A percentile compares a stretch with the other conserved stretches of the same genome.
These are phyloP conservation scores for Gossypium davidsonii DNA, from an alignment of 441 rosid species.

Conservation along the genomic window DNA sequence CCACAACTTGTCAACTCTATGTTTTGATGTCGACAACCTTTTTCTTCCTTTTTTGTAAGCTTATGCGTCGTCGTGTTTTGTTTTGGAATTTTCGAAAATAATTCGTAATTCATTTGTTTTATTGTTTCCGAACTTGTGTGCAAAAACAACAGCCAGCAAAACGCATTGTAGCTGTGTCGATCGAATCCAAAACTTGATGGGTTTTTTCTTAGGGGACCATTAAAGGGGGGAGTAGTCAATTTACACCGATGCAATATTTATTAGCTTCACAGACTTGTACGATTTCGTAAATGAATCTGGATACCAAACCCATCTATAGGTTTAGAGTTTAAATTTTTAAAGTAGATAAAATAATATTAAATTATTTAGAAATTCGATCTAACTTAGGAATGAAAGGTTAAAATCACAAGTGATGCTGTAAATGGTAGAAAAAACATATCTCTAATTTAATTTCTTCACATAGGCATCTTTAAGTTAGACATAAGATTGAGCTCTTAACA, in stretches of 20 bases:
- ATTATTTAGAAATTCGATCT: too few species aligned
- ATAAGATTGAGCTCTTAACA: background rate
- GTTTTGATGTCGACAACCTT: background rate
- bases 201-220: background rate
- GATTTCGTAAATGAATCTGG: background rate
- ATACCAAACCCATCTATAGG: too few species aligned
- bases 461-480: background rate
- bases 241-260: background rate
- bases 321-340: too few species aligned
- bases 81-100: constrained; percentile 11
- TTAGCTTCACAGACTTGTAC: background rate
- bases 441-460: background rate
- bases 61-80: constrained; percentile 1
- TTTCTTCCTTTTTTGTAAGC: background rate
- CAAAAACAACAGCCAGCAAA: background rate
- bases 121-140: background rate
- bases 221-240: background rate
- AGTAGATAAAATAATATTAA: too few species aligned
- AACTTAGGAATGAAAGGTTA: too few species aligned
- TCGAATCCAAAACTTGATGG: background rate
- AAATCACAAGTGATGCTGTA: too few species aligned
- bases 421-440: background rate
- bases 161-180: background rate
- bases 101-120: background rate
- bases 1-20: background rate